Base-by-base conservation (phyloP, 2,329 filamentous ascomycete genomes). In the Fusarium lyarnte region DNA sequence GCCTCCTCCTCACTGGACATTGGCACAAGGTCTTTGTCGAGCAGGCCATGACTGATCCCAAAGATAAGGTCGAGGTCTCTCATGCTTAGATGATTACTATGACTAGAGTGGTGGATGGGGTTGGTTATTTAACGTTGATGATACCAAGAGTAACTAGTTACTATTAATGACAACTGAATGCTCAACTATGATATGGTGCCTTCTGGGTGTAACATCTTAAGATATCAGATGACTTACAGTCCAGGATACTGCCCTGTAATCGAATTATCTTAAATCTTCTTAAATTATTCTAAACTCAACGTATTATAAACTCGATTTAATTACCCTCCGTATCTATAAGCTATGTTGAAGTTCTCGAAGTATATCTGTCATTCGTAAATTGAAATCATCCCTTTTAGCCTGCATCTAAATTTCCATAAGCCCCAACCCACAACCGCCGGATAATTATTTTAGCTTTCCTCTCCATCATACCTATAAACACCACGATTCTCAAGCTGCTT, bases 21-120 rank as follows among this genome's bases (percentile, higher is more conserved):
- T 77, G 69, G 66, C 41, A 65, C 65, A 77, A 69, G 57, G 74
- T 77, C 8, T 77, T 77, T 66, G 72, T 76, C 3, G 75, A 77
- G 58, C 75, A 77, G 61, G 75, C 71, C 3, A 74, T 73, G 54
- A 21, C 19, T 3, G 70, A 73, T 8, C 58, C 62, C 2, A 64
- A 66, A 10, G 62, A 73, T 3, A 57, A 74, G n/a, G 51, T 54
- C 2, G 25, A 63, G 35, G 23, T 49, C 14, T 60, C 70, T 17
- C 47, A 54, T 11, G 70, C 70, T 38, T 73, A 57, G 42, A 19
- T 29, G 17, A 13, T 5, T 1, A 33, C 3, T 16, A n/a, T 42
- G 45, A 16, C 4, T 14, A 19, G 13, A 36, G 29, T 5, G 16
- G 14, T 11, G 38, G 33, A 21, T 16, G 25, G 27, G 8, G n/a